Evolutionary conservation across 2,329 filamentous ascomycete genomes (phyloP), one percentile per base, ranked within the genome.

Genomic region (Stachybotrys elegans): DNA sequence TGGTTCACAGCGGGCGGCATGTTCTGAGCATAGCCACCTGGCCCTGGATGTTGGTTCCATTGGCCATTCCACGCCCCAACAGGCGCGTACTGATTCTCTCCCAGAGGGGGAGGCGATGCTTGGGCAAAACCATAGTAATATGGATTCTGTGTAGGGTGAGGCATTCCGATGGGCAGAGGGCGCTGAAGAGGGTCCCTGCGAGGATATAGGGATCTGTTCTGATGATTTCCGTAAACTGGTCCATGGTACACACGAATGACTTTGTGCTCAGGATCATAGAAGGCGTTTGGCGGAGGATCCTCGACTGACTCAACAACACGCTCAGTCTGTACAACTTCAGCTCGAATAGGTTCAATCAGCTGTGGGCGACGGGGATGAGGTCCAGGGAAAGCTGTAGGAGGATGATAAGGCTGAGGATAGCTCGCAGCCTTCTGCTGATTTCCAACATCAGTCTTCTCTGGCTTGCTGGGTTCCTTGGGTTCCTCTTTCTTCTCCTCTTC

Each of bases 251-350:
- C 71, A 13, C 77, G 73, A 40, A 79, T 65, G 17, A 78, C 59
- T 23, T 76, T 72, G 48, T 71, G 67, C 37, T 68, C 64, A n/a
- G 65, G 56, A 51, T 83, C 78, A 52, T 73, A 75, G 54, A 77
- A 83, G 34, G 79, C 76, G 52, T 83, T 83, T 12, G 78, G 79
- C 2, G 68, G 66, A 8, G 78, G 78, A 48, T 81, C 78, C 35
- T 70, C 62, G 4, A 65, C 62, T 2, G 59, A 63, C 51, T 81
- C 77, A 17, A 81, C 60, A 3, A 77, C 67, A 48, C 79, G 73
- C 53, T 83, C 78, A 2, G 78, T 68, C 43, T 78, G 70, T 25
- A 81, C 57, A 16, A 78, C 68, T 39, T 75, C 67, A 21, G 73
- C 65, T 21, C 67, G 66, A 32, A 70, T 61, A 3, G 74, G 72